Conservation (phyloP, 768 basidiomycete species). For the Lepiota subincarnata region DNA sequence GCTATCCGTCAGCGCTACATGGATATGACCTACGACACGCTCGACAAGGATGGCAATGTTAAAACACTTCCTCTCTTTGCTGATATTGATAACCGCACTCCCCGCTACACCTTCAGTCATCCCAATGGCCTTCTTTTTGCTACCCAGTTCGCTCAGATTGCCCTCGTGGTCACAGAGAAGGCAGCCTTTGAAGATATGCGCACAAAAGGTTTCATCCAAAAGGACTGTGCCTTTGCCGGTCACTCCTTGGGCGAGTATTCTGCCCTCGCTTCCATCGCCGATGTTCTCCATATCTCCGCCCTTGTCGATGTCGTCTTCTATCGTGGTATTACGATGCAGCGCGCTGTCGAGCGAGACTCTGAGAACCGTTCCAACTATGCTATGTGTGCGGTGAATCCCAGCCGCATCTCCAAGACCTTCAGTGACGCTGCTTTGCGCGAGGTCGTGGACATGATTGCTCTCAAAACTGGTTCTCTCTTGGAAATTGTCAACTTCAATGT, state of each 20-base stretch:
- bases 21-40: slow-evolving; percentile 97
- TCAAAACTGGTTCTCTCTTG: slow-evolving; percentile 73
- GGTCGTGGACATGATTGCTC: slow-evolving; percentile 88
- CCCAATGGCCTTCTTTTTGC: slow-evolving; percentile 94
- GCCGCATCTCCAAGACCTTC: slow-evolving; percentile 91
- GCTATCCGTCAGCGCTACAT: slow-evolving; percentile 98
- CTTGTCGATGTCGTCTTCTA: slow-evolving; percentile 99
- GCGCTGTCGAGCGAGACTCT: slow-evolving; percentile 94
- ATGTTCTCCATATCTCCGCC: slow-evolving; percentile 90
- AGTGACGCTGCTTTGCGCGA: slow-evolving; percentile 94
- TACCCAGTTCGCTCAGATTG: slow-evolving; percentile 98
- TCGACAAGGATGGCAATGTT: slow-evolving; percentile 93
- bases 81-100: slow-evolving; percentile 92
- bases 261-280: slow-evolving; percentile 95
- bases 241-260: slow-evolving; percentile 99
- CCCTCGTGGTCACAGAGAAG: slow-evolving; percentile 96
- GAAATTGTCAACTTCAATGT: slow-evolving; percentile 98
- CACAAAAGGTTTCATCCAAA: slow-evolving; percentile 91
- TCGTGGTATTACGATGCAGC: slow-evolving; percentile 99
- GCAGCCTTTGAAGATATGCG: slow-evolving; percentile 99
- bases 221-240: slow-evolving; percentile 90
- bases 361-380: slow-evolving; percentile 94
- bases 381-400: slow-evolving; percentile 99
- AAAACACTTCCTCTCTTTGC: slow-evolving; percentile 95
- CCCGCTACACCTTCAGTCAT: slow-evolving; percentile 97